Conservation (phyloP, 2,329 filamentous ascomycete genomes). For the Exophiala oligosperma region DNA sequence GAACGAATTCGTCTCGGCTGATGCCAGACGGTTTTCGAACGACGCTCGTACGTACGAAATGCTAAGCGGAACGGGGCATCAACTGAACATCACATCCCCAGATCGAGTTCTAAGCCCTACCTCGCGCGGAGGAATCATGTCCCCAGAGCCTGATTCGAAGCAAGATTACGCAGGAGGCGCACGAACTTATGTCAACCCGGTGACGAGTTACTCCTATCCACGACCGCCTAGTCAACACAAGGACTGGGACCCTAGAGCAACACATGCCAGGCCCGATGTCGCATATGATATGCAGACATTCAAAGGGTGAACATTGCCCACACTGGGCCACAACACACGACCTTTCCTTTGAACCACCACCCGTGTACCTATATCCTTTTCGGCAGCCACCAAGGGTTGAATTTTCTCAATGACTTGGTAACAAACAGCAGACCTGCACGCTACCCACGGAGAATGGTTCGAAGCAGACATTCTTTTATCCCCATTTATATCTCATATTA, state of each 20-base stretch:
- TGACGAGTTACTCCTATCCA: slow-evolving; percentile 50
- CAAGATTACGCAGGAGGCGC: slow-evolving; percentile 44
- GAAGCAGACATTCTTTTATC: too few species aligned
- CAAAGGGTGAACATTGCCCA: neutral
- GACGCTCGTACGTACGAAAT: slow-evolving; percentile 77
- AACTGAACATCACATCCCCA: slow-evolving; percentile 33
- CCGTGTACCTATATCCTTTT: neutral
- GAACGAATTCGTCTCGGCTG: slow-evolving; percentile 86
- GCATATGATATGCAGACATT: slow-evolving; percentile 1
- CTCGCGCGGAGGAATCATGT: slow-evolving; percentile 23
- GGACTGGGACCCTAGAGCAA: slow-evolving; percentile 25
- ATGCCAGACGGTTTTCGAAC: slow-evolving; percentile 64
- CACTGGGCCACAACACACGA: neutral
- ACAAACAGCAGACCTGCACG: neutral
- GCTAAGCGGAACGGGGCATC: slow-evolving; percentile 47
- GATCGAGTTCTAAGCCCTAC: slow-evolving; percentile 29
- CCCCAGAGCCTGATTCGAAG: slow-evolving; percentile 24
- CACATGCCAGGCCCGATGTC: slow-evolving; percentile 17
- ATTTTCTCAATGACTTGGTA: neutral
- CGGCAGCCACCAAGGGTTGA: slow-evolving; percentile 2
- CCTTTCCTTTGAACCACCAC: neutral
- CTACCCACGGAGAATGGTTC: too few species aligned
- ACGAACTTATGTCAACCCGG: slow-evolving; percentile 48
- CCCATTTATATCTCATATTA: neutral
- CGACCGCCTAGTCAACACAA: slow-evolving; percentile 38